Conservation (phyloP, 2,329 filamentous ascomycete genomes). For the Aspergillus thermomutatus region DNA sequence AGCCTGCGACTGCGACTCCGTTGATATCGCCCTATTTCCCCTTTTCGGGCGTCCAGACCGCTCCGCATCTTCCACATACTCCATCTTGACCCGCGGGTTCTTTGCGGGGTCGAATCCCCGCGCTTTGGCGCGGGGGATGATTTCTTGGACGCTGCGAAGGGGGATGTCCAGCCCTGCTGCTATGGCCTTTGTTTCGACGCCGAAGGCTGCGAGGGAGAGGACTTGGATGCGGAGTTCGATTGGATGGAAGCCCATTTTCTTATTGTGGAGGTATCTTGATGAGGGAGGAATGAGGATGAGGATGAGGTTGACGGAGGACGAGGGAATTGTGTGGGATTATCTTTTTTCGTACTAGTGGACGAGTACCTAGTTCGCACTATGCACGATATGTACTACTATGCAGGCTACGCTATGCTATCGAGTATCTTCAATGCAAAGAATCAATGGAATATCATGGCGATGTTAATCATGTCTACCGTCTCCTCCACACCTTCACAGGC, state of each 20-base stretch:
- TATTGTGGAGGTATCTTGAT: too few relatives aligned
- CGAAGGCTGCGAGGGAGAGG: not conserved
- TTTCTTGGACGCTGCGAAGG: not conserved
- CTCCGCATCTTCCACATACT: not conserved
- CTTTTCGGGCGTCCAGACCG: not conserved
- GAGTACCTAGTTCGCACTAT: too few relatives aligned
- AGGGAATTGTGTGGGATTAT: not conserved
- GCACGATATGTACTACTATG: too few relatives aligned
- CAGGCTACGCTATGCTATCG: too few relatives aligned
- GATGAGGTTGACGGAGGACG: not conserved
- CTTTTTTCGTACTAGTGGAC: not conserved
- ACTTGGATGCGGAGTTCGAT: not conserved
- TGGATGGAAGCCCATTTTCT: not conserved
- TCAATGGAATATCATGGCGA: too few relatives aligned
- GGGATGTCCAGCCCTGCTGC: not conserved
- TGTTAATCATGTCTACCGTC: not conserved
- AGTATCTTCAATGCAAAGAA: too few relatives aligned
- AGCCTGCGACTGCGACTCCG: not conserved
- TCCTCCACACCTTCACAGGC: conserved; percentile 31
- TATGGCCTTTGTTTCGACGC: not conserved
- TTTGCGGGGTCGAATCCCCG: not conserved
- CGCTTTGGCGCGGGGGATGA: not conserved
- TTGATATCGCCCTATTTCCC: not conserved
- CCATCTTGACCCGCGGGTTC: not conserved
- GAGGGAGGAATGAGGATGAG: too few relatives aligned